Conservation (phyloP, 2,329 filamentous ascomycete genomes). For the Aspergillus sp. region DNA sequence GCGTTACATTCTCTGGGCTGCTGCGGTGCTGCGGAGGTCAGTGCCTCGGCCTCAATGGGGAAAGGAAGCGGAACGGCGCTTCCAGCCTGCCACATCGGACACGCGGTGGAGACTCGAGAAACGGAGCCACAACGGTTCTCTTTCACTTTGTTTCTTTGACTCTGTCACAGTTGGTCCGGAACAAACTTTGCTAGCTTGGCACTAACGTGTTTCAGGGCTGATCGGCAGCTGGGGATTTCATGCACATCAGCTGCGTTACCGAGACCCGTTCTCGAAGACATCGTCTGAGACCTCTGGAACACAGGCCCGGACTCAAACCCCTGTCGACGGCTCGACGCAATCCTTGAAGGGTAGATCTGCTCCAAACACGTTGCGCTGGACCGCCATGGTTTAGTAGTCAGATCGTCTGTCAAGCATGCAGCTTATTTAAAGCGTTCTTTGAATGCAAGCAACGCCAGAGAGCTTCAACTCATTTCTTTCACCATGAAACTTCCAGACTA, state of each 20-base stretch:
- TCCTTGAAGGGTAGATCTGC: background rate
- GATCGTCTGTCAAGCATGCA: background rate
- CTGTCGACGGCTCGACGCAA: background rate
- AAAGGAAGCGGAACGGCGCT: background rate
- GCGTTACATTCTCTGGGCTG: background rate
- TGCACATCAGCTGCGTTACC: constrained; percentile 18
- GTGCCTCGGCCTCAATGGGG: background rate
- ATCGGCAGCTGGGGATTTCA: constrained; percentile 20
- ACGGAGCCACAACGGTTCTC: background rate
- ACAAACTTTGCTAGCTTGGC: constrained; percentile 1
- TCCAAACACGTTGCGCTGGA: background rate
- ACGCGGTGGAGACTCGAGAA: background rate
- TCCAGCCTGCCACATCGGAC: background rate
- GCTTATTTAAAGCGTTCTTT: background rate
- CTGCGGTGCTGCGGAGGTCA: background rate
- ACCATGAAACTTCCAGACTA: background rate
- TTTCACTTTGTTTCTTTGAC: background rate
- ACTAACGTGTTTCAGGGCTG: constrained; percentile 19
- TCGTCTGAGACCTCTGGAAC: background rate
- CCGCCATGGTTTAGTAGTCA: background rate
- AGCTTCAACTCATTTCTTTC: background rate
- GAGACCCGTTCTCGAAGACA: constrained; percentile 8
- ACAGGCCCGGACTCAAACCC: background rate
- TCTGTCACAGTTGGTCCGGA: background rate
- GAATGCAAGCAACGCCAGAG: background rate